Evolutionary conservation across 2,329 filamentous ascomycete species (phyloP).

Genomic region (Tolypocladium guangdongense): DNA sequence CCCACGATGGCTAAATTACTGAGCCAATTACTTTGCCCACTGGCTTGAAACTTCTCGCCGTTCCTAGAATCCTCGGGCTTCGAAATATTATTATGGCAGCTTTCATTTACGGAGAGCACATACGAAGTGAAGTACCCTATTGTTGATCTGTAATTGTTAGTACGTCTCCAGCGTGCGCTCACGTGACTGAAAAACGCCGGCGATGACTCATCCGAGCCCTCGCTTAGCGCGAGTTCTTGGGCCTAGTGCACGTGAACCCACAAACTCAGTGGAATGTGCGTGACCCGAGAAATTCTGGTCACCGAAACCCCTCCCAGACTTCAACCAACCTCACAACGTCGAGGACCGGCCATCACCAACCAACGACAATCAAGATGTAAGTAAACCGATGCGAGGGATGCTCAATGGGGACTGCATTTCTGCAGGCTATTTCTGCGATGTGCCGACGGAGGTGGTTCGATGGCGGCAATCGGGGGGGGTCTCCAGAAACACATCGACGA

Average conservation of each 20-base stretch:
- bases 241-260: slow-evolving; percentile 29
- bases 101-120: too few species aligned
- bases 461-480: neutral
- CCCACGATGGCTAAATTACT: too few species aligned
- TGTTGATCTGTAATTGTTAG: too few species aligned
- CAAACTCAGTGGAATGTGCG: slow-evolving; percentile 27
- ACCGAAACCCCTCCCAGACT: slow-evolving; percentile 28
- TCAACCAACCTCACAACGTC: slow-evolving; percentile 22
- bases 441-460: neutral
- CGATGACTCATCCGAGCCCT: slow-evolving; percentile 25
- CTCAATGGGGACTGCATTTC: neutral
- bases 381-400: slow-evolving; percentile 14
- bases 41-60: neutral
- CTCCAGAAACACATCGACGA: neutral
- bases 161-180: neutral
- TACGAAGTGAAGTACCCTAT: too few species aligned
- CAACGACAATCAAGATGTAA: slow-evolving; percentile 35
- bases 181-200: neutral
- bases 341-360: slow-evolving; percentile 30
- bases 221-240: slow-evolving; percentile 24
- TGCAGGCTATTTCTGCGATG: neutral
- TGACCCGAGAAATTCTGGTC: slow-evolving; percentile 28
- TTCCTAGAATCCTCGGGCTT: slow-evolving; percentile 3
- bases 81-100: too few species aligned
- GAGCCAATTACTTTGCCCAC: neutral